A percentile compares a stretch with the other conserved stretches of the same genome.
Evolutionary conservation across 176 grass and related monocot species (phyloP).

Genomic region (Carex pumila): DNA sequence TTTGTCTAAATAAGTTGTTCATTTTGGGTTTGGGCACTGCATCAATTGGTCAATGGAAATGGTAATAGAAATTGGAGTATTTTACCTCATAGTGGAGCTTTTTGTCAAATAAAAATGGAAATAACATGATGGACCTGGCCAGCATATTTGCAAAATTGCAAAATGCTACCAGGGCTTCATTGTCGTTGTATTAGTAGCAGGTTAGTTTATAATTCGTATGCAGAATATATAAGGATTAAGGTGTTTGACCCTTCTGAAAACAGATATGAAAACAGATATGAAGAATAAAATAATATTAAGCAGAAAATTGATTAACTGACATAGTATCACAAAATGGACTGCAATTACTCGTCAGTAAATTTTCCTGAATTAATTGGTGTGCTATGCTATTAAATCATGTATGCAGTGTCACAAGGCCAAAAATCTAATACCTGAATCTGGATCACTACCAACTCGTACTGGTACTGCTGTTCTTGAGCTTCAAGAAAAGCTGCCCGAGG

Average conservation of each 20-base stretch:
- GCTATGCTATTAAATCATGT: slow-evolving; percentile 2
- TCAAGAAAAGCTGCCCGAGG: slow-evolving; percentile 77
- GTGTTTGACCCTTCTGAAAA: not conserved
- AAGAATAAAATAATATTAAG: not conserved
- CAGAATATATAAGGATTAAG: not conserved
- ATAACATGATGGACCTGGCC: not conserved
- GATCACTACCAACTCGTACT: slow-evolving; percentile 86
- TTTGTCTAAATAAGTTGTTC: not conserved
- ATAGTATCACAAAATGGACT: not conserved
- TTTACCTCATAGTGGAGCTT: not conserved
- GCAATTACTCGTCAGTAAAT: not conserved
- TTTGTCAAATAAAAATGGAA: not conserved
- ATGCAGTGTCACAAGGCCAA: slow-evolving; percentile 99
- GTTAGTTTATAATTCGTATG: not conserved
- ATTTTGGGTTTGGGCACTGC: not conserved
- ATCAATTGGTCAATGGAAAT: not conserved
- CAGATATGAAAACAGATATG: not conserved
- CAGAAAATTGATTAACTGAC: not conserved
- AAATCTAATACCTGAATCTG: slow-evolving; percentile 93
- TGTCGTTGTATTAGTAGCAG: not conserved
- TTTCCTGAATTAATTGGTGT: not conserved
- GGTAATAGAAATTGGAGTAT: not conserved
- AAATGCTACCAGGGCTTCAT: not conserved
- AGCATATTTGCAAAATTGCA: not conserved
- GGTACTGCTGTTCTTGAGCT: slow-evolving; percentile 91